These are phyloP conservation scores for Carex kokanica DNA, from an alignment of 176 grass and related monocot species.

Conservation along the genomic window DNA sequence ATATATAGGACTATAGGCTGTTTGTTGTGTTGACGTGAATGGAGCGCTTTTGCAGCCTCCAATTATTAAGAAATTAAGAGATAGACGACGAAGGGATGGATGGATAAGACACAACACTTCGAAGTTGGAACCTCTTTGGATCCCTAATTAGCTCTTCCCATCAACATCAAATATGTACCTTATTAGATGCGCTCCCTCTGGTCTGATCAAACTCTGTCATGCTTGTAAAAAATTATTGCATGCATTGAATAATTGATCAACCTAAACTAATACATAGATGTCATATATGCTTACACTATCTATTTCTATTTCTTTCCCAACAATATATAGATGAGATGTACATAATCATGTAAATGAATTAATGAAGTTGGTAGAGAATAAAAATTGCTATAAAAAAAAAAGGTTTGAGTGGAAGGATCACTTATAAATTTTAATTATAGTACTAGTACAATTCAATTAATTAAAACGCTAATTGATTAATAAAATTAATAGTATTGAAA, in stretches of 20 bases:
- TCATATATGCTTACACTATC: too few species aligned
- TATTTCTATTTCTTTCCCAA: too few species aligned
- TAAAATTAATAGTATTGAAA: neutral
- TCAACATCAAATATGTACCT: slow-evolving; percentile 21
- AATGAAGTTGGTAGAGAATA: too few species aligned
- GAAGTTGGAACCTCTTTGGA: neutral
- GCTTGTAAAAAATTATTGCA: neutral
- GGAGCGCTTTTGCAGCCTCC: neutral
- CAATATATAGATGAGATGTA: too few species aligned
- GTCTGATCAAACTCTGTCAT: slow-evolving; percentile 1
- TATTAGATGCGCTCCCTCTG: neutral
- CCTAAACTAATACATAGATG: too few species aligned
- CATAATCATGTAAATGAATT: too few species aligned
- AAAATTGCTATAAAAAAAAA: too few species aligned
- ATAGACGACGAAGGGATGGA: neutral
- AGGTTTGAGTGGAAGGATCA: too few species aligned
- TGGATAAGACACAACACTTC: slow-evolving; percentile 6
- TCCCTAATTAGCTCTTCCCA: slow-evolving; percentile 7
- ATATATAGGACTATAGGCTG: neutral
- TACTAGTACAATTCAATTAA: too few species aligned
- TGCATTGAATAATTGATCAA: neutral
- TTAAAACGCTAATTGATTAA: neutral
- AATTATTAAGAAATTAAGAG: slow-evolving; percentile 10
- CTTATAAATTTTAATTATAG: too few species aligned
- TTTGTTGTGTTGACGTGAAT: neutral